Base-by-base conservation (phyloP, 768 basidiomycete species). In the Xerocomellus amylosporus region DNA sequence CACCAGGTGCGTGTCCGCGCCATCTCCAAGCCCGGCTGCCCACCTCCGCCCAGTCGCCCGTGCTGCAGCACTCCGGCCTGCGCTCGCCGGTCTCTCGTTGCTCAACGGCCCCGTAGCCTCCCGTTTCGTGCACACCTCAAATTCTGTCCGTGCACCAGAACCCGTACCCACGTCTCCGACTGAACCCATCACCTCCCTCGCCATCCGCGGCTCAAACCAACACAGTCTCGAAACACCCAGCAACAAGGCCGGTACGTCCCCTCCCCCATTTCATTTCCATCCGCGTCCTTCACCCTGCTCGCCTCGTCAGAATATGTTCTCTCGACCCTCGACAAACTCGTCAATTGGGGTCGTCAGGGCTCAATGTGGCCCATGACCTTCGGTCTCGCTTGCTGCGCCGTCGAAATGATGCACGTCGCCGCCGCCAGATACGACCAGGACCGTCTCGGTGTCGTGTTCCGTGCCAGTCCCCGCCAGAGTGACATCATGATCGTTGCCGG, bases 331-430 rank as follows among this genome's bases (percentile, higher is more conserved):
- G 97, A 99, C 78, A 98, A 98, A 74, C 80, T 98, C 17, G 87
- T 88, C 64, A 98, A 98, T 72, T 98, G 97, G 97, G 96, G 88
- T 9, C 78, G 95, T 50, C 96, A 98, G 75, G 88, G 96, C 54
- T 96, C 93, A 38, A 96, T 98, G 86, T 98, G 97, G 97, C 97
- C 97, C 10, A 98, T 98, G 95, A 98, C 95, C 46, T 95, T 90
- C 71, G 93, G 96, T 75, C 83, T 99, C 48, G 97, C 97, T 5
- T 99, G 97, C 73, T 99, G 97, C 72, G 97, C 97, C 22, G 97
- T 99, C 31, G 97, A 99, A 77, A 92, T 93, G 90, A 98, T 97
- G 95, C 97, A 99, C 77, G 96, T 98, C 94, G 97, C 97, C 46
- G 95, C 97, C 39, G 92, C 97, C 17, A 86, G 97, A 54, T 99